Percentiles rank a stretch among this genome's conserved stretches.
phyloP scores from a whole-genome alignment of 371 early-diverging fungal genomes.

The Mucor indicus region DNA sequence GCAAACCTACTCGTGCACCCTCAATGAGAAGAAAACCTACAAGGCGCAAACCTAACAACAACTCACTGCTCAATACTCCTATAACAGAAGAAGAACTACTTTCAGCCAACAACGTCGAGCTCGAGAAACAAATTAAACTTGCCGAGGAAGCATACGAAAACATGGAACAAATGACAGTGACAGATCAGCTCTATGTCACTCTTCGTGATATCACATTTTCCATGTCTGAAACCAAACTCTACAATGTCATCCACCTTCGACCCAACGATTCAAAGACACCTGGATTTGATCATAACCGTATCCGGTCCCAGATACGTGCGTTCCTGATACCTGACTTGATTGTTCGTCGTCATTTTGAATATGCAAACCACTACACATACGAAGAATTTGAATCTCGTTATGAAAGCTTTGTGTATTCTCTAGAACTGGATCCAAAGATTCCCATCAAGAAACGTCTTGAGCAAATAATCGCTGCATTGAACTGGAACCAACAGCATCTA shows the following conservation, averaged over 20 bases:
- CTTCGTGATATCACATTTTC: slow-evolving; percentile 64
- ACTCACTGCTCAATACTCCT: no score
- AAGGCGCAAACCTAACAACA: slow-evolving; percentile 27
- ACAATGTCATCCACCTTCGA: slow-evolving; percentile 78
- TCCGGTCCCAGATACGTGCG: slow-evolving; percentile 61
- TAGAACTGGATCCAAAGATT: slow-evolving; percentile 20
- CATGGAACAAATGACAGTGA: slow-evolving; percentile 53
- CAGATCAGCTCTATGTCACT: slow-evolving; percentile 59
- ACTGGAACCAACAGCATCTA: slow-evolving; percentile 20
- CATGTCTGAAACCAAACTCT: slow-evolving; percentile 71
- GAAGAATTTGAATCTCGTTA: slow-evolving; percentile 61
- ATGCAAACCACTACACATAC: slow-evolving; percentile 52
- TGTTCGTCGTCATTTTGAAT: slow-evolving; percentile 49
- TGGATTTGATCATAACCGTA: slow-evolving; percentile 39
- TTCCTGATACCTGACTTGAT: slow-evolving; percentile 59
- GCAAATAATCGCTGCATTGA: slow-evolving; percentile 23
- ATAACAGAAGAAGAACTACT: slow-evolving; percentile 2
- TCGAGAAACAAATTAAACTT: slow-evolving; percentile 26
- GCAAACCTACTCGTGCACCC: slow-evolving; percentile 74
- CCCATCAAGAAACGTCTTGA: slow-evolving; percentile 19
- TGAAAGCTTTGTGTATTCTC: slow-evolving; percentile 9
- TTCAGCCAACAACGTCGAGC: neutral
- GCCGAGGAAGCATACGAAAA: slow-evolving; percentile 44
- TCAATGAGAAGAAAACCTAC: slow-evolving; percentile 53
- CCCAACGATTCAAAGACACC: slow-evolving; percentile 64